phyloP scores from a whole-genome alignment of 257 asterid species.

The Salvia hispanica region DNA sequence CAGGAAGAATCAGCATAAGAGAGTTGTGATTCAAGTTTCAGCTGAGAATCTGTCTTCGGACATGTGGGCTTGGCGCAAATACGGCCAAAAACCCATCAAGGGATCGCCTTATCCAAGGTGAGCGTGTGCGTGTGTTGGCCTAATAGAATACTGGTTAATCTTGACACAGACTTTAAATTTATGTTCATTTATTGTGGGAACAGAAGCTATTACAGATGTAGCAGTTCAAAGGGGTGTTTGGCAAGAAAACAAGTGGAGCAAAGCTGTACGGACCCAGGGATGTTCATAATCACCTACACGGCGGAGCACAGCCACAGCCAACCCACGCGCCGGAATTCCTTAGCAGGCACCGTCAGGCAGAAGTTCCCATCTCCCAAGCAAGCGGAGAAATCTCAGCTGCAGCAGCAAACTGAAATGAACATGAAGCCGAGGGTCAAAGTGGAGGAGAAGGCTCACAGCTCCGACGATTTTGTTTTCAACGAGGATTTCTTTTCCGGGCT shows the following conservation, averaged over 20 bases:
- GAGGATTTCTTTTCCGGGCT: conserved; percentile 73
- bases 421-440: conserved; percentile 14
- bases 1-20: conserved; percentile 86
- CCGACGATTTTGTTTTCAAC: conserved; percentile 38
- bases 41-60: conserved; percentile 77
- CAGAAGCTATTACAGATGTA: conserved; percentile 96
- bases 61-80: conserved; percentile 98
- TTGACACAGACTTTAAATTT: too few relatives aligned
- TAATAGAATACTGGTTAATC: too few relatives aligned
- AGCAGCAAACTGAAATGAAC: too few relatives aligned
- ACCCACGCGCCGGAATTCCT: conserved; percentile 77
- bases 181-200: not conserved
- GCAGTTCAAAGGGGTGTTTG: conserved; percentile 87
- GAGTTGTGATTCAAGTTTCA: conserved; percentile 68
- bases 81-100: conserved; percentile 96
- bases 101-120: conserved; percentile 97
- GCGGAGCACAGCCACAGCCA: conserved; percentile 92
- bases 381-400: not conserved
- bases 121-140: too few relatives aligned
- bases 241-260: conserved; percentile 96
- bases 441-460: conserved; percentile 31
- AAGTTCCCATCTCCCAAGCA: conserved; percentile 53
- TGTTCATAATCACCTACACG: conserved; percentile 70
- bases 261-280: conserved; percentile 67
- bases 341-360: conserved; percentile 81